These are phyloP conservation scores for Prunus kanzakura DNA, from an alignment of 306 rosid species.

Conservation along the genomic window DNA sequence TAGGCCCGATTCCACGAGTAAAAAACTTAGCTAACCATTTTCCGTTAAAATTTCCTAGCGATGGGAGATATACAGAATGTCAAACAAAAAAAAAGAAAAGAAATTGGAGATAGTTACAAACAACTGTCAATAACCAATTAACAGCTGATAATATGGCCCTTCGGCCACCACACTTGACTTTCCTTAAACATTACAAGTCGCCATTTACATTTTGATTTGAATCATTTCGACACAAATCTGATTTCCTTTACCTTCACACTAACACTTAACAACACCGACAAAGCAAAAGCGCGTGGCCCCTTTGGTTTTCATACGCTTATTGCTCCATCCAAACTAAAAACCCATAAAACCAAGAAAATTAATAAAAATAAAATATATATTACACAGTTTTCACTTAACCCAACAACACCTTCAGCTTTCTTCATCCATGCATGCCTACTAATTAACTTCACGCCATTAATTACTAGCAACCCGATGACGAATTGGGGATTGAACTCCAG, in stretches of 20 bases:
- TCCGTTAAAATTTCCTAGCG: no score
- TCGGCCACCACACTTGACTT: constrained; percentile 24
- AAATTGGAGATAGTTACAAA: background rate
- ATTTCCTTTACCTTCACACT: background rate
- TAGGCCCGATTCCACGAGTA: no score
- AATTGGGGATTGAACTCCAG: constrained; percentile 59
- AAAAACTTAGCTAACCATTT: no score
- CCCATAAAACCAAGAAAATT: background rate
- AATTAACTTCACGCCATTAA: background rate
- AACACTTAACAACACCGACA: background rate
- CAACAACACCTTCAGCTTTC: constrained; percentile 26
- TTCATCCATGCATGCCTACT: constrained; percentile 15
- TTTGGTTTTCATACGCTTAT: constrained; percentile 37
- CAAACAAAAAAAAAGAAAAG: no score
- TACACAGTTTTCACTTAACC: background rate
- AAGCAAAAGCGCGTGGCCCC: constrained; percentile 29
- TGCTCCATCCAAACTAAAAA: constrained; percentile 28
- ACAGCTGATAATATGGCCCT: constrained; percentile 22
- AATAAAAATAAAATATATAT: background rate
- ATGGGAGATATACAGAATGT: background rate
- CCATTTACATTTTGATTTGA: constrained; percentile 36
- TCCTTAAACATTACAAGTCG: constrained; percentile 24
- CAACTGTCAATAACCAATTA: background rate
- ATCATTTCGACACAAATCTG: constrained; percentile 13
- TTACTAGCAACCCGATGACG: constrained; percentile 47